These are phyloP conservation scores for Lactarius sp. DNA, from an alignment of 768 basidiomycete genomes.

Conservation along the genomic window DNA sequence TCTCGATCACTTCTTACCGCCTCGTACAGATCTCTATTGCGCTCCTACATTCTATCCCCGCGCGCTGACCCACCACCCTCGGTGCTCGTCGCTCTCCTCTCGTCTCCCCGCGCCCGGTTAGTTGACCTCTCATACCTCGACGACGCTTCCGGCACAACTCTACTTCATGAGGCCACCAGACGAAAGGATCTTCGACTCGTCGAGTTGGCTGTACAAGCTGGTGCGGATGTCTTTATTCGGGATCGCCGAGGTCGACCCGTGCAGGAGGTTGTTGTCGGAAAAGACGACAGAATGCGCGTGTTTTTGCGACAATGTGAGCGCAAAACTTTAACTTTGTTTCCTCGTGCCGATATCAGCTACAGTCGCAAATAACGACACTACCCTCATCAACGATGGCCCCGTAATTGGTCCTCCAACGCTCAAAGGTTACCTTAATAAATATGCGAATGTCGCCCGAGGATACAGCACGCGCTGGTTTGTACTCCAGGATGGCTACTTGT, in stretches of 20 bases:
- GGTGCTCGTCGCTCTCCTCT: constrained; percentile 53
- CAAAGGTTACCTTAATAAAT: constrained; percentile 84
- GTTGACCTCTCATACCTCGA: constrained; percentile 81
- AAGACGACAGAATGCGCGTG: constrained; percentile 75
- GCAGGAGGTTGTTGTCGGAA: constrained; percentile 63
- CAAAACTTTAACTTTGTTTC: background rate
- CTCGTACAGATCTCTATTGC: constrained; percentile 66
- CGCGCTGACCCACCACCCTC: constrained; percentile 33
- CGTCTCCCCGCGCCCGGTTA: constrained; percentile 61
- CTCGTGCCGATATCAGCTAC: constrained; percentile 1
- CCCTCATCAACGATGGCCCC: constrained; percentile 49
- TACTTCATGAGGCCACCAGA: constrained; percentile 84
- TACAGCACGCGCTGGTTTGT: constrained; percentile 93
- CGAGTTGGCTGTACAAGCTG: constrained; percentile 78
- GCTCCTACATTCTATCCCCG: constrained; percentile 66
- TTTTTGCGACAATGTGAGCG: constrained; percentile 79
- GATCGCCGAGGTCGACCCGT: constrained; percentile 67
- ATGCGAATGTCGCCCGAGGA: constrained; percentile 86
- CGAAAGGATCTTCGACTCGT: constrained; percentile 77
- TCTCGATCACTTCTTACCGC: constrained; percentile 74
- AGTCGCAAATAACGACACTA: constrained; percentile 81
- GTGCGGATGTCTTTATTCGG: constrained; percentile 85
- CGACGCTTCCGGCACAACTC: constrained; percentile 64
- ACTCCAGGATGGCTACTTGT: constrained; percentile 76
- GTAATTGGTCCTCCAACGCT: constrained; percentile 53